phyloP scores from a whole-genome alignment of 176 grass and related monocot species.

The Eleusine coracana region DNA sequence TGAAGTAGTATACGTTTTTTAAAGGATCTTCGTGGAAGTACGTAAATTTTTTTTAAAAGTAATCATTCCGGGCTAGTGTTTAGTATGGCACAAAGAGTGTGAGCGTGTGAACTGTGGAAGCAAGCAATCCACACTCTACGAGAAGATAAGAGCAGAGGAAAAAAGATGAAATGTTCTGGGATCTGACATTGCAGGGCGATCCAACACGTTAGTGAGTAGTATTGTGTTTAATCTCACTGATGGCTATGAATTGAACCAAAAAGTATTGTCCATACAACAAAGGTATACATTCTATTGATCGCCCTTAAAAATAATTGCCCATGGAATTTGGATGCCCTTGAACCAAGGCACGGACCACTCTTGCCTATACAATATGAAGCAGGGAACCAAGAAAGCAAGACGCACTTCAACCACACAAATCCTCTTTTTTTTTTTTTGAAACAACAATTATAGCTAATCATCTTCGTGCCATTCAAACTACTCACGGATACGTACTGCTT shows the following conservation, averaged over 20 bases:
- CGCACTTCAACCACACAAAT: neutral
- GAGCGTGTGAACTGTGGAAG: too few relatives aligned
- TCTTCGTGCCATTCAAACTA: neutral
- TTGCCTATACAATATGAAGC: neutral
- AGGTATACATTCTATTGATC: slow-evolving; percentile 6
- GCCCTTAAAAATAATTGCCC: neutral
- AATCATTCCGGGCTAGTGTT: too few relatives aligned
- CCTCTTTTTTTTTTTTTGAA: neutral
- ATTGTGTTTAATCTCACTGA: neutral
- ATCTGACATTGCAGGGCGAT: too few relatives aligned
- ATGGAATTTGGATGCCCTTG: neutral
- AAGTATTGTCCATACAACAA: neutral
- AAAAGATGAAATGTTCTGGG: too few relatives aligned
- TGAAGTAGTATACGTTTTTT: too few relatives aligned
- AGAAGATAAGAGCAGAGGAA: too few relatives aligned
- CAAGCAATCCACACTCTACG: too few relatives aligned
- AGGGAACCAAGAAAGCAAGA: slow-evolving; percentile 1
- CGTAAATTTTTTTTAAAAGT: neutral
- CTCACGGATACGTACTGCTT: neutral
- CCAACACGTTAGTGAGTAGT: too few relatives aligned
- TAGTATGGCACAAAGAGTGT: too few relatives aligned
- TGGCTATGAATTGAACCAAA: neutral
- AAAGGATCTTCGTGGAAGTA: neutral
- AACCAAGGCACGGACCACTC: neutral
- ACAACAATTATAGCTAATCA: slow-evolving; percentile 12